Evolutionary conservation across 2,329 filamentous ascomycete species (phyloP), one percentile per base, ranked within the genome.

Genomic region (Xylariaceae sp.): DNA sequence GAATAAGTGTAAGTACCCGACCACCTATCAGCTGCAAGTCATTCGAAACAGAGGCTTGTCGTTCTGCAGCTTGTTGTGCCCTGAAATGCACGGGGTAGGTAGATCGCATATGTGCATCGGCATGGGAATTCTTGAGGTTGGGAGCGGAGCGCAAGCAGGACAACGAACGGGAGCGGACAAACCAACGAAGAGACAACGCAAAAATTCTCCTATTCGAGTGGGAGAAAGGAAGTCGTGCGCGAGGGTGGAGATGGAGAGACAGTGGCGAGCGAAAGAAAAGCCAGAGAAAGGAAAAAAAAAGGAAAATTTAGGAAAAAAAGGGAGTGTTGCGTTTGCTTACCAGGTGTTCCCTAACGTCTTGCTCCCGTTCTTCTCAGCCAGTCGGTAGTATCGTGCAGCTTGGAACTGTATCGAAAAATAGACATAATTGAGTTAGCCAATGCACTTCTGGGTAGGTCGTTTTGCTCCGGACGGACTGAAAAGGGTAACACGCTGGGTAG

Each of bases 321-420:
- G 63, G 64, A 59, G 60, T 57, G 65, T 9, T 58, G 64, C n/a
- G 42, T 45, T 10, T 61, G 83, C 89, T 75, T 87, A 97, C 93
- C 94, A 99, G 69, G 90, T 89, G 78, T 97, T 97, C 63, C 94
- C 94, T 65, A 97, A 79, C 57, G 86, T 92, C 79, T 96, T 97
- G 75, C 87, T 89, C 54, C 93, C 93, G 72, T 87, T 89, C 70
- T 90, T 82, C 77, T 97, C 94, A 44, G 94, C 92, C 70, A 93
- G 82, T 70, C 93, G 90, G 74, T 96, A 91, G 77, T 97, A 97
- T 75, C 89, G 90, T 67, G 94, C 92, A 69, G 94, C 82, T 68
- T 81, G 83, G 77, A 85, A 90, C 89, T 92, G 42, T 45, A 74
- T 81, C 83, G 77, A 85, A 89, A 92, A 74, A 65, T 55, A 64